Evolutionary conservation across 495 filamentous ascomycete genomes (phyloP), one percentile per base, ranked within the genome.

Genomic region (Clohesyomyces aquaticus): DNA sequence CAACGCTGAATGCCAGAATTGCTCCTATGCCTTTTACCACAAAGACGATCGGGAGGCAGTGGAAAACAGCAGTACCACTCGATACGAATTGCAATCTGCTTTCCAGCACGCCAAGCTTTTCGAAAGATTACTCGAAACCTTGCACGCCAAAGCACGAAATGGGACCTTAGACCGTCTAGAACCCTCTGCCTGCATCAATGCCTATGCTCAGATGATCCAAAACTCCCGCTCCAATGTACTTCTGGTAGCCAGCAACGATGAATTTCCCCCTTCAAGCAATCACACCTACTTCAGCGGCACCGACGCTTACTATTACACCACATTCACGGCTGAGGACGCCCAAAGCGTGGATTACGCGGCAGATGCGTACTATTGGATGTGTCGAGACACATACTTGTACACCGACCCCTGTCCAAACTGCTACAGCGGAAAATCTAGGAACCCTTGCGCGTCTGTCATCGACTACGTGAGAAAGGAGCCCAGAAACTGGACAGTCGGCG

Each of bases 151-250:
- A 52, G 48, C 21, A 4, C n/a, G 19, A 56, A 56, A 19, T 45
- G 16, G 46, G 59, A 1, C 43, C 43, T 50, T 61, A 9, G 53
- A 56, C n/a, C 28, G 29, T 1, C 8, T 56, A 3, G 18, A 35
- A 12, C 29, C 29, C 21, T 14, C n/a, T 16, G 53, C 41, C 8
- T 56, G 53, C n/a, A n/a, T 56, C 32, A 25, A 41, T 8, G 2
- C 18, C n/a, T 56, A 56, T 32, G 53, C 53, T 3, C 2, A 10
- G 19, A 41, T 56, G 35, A 16, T 56, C 9, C 53, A 56, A 56
- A 56, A 3, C 29, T 22, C 18, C 19, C 19, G 23, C 16, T 29
- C 38, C n/a, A 59, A 66, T 19, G 65, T 57, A 8, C 55, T 59
- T 16, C 21, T 48, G 11, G 43, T 59, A 26, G 23, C 11, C n/a